A percentile compares a stretch with the other conserved stretches of the same genome.
These are phyloP conservation scores for Neopestalotiopsis clavispora DNA, from an alignment of 2,329 filamentous ascomycete species.

Conservation along the genomic window DNA sequence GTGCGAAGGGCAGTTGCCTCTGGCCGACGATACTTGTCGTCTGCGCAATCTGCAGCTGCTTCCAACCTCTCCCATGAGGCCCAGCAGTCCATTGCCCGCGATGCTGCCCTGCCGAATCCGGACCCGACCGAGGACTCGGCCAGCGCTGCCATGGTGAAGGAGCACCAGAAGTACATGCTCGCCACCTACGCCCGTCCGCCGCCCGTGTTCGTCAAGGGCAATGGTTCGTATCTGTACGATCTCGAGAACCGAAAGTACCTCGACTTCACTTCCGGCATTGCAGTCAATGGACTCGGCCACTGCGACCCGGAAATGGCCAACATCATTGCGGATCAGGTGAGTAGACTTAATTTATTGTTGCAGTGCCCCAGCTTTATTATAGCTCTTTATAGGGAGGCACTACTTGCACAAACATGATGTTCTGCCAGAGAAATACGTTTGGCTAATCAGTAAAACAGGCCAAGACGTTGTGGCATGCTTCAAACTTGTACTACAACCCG, in stretches of 20 bases:
- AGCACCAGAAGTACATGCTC: conserved; percentile 88
- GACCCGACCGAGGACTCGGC: conserved; percentile 35
- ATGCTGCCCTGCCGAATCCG: conserved; percentile 35
- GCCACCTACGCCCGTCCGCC: conserved; percentile 91
- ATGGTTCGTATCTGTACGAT: conserved; percentile 90
- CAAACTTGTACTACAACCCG: conserved; percentile 95
- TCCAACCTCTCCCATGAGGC: conserved; percentile 32
- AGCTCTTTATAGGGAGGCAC: no score
- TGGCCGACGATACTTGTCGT: conserved; percentile 29
- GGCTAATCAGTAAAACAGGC: conserved; percentile 46
- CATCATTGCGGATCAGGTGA: conserved; percentile 78
- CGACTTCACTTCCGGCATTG: conserved; percentile 95
- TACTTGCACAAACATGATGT: not conserved
- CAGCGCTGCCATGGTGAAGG: conserved; percentile 74
- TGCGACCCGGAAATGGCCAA: conserved; percentile 79
- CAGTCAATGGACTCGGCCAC: conserved; percentile 91
- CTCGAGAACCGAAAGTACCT: conserved; percentile 87
- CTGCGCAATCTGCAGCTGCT: conserved; percentile 25
- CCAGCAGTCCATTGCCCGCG: conserved; percentile 30
- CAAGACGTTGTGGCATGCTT: conserved; percentile 84
- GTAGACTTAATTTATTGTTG: not conserved
- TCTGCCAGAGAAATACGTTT: not conserved
- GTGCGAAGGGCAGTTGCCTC: conserved; percentile 25
- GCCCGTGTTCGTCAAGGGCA: conserved; percentile 86
- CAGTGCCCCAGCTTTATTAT: no score